phyloP scores from a whole-genome alignment of 768 basidiomycete species.

The Leccinum arenicola region DNA sequence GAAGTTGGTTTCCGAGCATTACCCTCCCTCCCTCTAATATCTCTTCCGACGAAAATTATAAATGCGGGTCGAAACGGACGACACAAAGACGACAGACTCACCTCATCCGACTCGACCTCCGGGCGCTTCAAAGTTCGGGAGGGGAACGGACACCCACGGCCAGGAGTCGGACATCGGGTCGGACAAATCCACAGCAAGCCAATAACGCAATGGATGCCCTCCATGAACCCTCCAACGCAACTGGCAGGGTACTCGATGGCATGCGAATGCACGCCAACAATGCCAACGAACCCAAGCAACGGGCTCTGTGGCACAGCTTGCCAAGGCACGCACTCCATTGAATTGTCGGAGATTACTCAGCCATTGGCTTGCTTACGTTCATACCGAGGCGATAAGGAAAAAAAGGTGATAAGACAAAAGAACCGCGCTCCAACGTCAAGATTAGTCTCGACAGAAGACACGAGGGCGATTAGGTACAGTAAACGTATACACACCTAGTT shows the following conservation, averaged over 20 bases:
- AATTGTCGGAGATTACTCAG: background rate
- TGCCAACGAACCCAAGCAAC: background rate
- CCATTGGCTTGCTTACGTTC: background rate
- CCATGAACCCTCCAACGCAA: background rate
- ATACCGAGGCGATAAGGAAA: slow-evolving; percentile 7
- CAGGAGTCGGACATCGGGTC: background rate
- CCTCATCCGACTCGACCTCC: background rate
- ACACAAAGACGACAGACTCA: background rate
- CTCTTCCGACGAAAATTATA: background rate
- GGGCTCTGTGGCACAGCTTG: slow-evolving; percentile 15
- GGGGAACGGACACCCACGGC: background rate
- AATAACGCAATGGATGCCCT: background rate
- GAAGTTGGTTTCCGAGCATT: background rate
- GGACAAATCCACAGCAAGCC: slow-evolving; percentile 10
- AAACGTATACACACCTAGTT: background rate
- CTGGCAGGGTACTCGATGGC: background rate
- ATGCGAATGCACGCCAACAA: background rate
- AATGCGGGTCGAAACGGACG: background rate
- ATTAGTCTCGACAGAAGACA: slow-evolving; percentile 7
- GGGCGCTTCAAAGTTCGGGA: background rate
- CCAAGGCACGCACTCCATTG: slow-evolving; percentile 15
- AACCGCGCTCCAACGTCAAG: background rate
- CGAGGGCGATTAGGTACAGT: slow-evolving; percentile 3
- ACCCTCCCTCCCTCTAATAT: background rate
- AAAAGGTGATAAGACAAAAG: slow-evolving; percentile 4